Evolutionary conservation across 106 monocot genomes (phyloP).

Genomic region (Dendrobium officinale): DNA sequence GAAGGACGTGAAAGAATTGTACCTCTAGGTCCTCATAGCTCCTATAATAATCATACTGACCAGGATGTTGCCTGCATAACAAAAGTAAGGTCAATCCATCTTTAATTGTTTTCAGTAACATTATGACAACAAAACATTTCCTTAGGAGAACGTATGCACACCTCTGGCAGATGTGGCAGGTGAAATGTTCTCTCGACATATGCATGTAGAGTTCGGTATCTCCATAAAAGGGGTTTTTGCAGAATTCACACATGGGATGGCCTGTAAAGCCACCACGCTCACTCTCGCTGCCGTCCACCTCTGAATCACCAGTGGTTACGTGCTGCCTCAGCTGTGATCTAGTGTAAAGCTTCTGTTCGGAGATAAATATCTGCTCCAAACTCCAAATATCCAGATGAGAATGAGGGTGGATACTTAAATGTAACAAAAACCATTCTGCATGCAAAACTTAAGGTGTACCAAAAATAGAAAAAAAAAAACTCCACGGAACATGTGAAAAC

Average conservation of each 20-base stretch:
- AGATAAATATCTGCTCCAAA: slow-evolving; percentile 74
- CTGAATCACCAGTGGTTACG: slow-evolving; percentile 71
- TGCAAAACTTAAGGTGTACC: neutral
- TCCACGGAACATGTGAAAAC: neutral
- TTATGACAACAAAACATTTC: neutral
- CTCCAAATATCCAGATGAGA: neutral
- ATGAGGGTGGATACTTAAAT: neutral
- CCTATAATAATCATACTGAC: slow-evolving; percentile 82
- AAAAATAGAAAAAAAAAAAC: neutral
- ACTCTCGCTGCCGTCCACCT: slow-evolving; percentile 85
- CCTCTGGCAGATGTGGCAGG: slow-evolving; percentile 97
- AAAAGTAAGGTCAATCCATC: neutral
- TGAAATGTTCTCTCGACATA: slow-evolving; percentile 88
- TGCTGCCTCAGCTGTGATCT: slow-evolving; percentile 74
- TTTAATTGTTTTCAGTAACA: neutral
- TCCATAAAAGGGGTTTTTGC: slow-evolving; percentile 85
- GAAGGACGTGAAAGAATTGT: neutral
- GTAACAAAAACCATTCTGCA: neutral
- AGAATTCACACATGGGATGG: slow-evolving; percentile 95
- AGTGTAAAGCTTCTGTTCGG: slow-evolving; percentile 94
- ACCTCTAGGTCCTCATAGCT: slow-evolving; percentile 97
- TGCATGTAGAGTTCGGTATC: slow-evolving; percentile 94
- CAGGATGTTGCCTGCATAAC: slow-evolving; percentile 77
- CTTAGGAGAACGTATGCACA: slow-evolving; percentile 4
- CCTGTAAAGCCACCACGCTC: slow-evolving; percentile 92